A percentile compares a stretch with the other conserved stretches of the same genome.
phyloP scores from a whole-genome alignment of 2,329 filamentous ascomycete species.

The Lasiodiplodia theobromae region DNA sequence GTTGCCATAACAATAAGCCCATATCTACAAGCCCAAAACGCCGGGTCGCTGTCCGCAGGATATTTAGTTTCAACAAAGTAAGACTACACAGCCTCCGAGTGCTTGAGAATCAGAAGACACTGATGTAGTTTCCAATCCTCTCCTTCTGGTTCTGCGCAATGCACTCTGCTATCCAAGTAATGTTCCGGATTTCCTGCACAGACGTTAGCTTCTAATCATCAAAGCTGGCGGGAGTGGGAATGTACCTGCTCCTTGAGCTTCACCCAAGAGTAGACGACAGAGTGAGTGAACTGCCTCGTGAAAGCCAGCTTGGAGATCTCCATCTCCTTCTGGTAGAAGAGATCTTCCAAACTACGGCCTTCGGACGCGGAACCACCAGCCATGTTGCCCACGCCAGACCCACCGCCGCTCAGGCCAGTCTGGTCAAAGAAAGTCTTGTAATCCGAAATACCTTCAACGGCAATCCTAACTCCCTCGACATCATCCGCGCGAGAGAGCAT shows the following conservation, averaged over 20 bases:
- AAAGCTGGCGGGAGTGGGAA: background rate
- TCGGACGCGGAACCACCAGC: constrained; percentile 79
- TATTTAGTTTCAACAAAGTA: constrained; percentile 24
- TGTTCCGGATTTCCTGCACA: constrained; percentile 93
- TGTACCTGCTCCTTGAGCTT: constrained; percentile 93
- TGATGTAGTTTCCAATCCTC: constrained; percentile 98
- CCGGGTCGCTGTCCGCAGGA: constrained; percentile 26
- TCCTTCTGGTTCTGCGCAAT: constrained; percentile 99
- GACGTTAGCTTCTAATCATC: background rate
- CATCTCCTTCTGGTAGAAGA: constrained; percentile 99
- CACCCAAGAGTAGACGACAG: constrained; percentile 97
- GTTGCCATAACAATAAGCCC: constrained; percentile 21
- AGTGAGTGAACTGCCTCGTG: constrained; percentile 93
- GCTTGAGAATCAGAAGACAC: constrained; percentile 75
- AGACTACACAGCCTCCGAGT: constrained; percentile 13
- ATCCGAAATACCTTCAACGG: constrained; percentile 90
- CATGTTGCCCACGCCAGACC: constrained; percentile 82
- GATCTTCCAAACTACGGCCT: constrained; percentile 89
- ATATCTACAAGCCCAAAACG: constrained; percentile 29
- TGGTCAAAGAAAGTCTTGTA: constrained; percentile 98
- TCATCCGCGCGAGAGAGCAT: constrained; percentile 97
- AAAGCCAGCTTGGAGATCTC: constrained; percentile 95
- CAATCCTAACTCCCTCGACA: constrained; percentile 88
- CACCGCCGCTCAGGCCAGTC: constrained; percentile 76
- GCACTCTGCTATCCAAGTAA: constrained; percentile 99